Percentiles rank a stretch among this genome's conserved stretches.
Evolutionary conservation across 345 rosid genomes (phyloP).

Genomic region (Turritis glabra): DNA sequence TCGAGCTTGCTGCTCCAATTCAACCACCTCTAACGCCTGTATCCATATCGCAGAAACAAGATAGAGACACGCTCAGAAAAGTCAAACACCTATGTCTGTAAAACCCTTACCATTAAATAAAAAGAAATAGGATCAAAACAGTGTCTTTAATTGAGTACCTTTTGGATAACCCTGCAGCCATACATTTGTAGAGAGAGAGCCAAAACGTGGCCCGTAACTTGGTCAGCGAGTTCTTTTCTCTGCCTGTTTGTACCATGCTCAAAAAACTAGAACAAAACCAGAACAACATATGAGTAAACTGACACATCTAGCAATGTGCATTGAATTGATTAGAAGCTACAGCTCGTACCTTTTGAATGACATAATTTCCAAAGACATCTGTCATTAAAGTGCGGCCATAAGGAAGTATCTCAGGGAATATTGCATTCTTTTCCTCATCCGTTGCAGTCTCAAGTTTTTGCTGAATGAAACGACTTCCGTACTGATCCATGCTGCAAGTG

Average conservation of each 20-base stretch:
- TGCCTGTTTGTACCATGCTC: conserved; percentile 85
- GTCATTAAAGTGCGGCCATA: conserved; percentile 88
- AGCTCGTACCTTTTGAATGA: conserved; percentile 76
- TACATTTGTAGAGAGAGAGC: conserved; percentile 96
- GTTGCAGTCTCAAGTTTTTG: conserved; percentile 89
- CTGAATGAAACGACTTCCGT: conserved; percentile 97
- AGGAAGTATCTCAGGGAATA: conserved; percentile 82
- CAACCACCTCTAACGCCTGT: conserved; percentile 93
- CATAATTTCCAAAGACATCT: conserved; percentile 99
- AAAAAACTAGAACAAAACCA: conserved; percentile 66
- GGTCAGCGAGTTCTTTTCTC: conserved; percentile 76
- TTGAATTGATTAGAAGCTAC: neutral
- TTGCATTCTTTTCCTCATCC: conserved; percentile 70
- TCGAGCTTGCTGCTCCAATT: conserved; percentile 64
- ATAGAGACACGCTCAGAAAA: conserved; percentile 3
- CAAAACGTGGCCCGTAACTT: conserved; percentile 81
- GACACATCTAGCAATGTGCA: conserved; percentile 5
- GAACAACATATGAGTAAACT: conserved; percentile 24
- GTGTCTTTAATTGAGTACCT: conserved; percentile 50
- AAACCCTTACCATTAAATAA: neutral
- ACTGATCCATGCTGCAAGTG: conserved; percentile 84
- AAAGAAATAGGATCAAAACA: neutral
- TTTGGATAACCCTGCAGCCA: conserved; percentile 98
- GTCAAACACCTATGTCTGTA: neutral
- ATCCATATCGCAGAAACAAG: conserved; percentile 14